Evolutionary conservation across 2,329 filamentous ascomycete genomes (phyloP), one percentile per base, ranked within the genome.

Genomic region (Aspergillus fumigatus): DNA sequence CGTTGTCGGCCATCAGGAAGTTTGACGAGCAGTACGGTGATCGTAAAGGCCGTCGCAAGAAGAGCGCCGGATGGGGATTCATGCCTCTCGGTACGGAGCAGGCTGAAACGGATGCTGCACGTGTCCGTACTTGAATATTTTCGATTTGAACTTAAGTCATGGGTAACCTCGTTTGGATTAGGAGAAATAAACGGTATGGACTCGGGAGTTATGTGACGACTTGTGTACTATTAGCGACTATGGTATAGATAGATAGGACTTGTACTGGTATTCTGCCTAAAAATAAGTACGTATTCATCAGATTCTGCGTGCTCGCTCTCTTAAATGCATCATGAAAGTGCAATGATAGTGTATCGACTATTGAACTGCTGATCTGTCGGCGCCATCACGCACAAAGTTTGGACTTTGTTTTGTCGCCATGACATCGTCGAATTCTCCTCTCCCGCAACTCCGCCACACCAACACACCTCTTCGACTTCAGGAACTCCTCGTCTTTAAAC

Each of bases 11-110:
- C 11, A 96, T 99, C 66, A 84, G 90, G 65, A 95, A 95, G 75
- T 99, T 97, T 69, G 94, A 99, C 70, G 90, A 96, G 75, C 89
- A 93, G 72, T 99, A 92, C 71, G 93, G 94, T 26, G 92, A 96
- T 70, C 83, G 88, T 38, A 88, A 85, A 67, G 84, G 82, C 1
- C 83, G 84, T 64, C 82, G 84, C 68, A 84, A 83, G 70, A 86
- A 83, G 73, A 84, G 73, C 26, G 63, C 71, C 9, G 75, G 76
- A 0, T 81, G 79, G 71, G 82, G 82, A 3, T 84, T 84, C 64
- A 71, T 68, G 50, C 71, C 72, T 21, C 73, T 73, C 2, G 63
- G 60, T 21, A 67, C 68, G 21, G 66, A 70, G 8, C 69, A 73
- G 29, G 58, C 66, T 47, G 64, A 58, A 23, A 55, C 67, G 19